These are phyloP conservation scores for Exophiala lecanii-corni DNA, from an alignment of 2,329 filamentous ascomycete genomes.

Conservation along the genomic window DNA sequence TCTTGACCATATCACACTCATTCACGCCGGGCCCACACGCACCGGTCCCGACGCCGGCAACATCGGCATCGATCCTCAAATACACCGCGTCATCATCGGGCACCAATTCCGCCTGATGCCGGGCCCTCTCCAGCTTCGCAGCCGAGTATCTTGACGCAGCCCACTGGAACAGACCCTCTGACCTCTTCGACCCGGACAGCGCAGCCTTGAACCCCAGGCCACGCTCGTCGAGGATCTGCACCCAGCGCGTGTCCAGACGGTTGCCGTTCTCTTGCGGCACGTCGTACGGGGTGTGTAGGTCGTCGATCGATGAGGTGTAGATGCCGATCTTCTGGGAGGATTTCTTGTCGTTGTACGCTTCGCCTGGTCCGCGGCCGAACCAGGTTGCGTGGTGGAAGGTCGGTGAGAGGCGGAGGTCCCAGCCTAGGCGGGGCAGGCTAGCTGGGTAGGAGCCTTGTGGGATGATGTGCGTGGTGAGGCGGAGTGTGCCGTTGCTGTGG, in stretches of 20 bases:
- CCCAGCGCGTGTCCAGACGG: slow-evolving; percentile 56
- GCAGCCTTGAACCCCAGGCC: not conserved
- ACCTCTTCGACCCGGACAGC: slow-evolving; percentile 1
- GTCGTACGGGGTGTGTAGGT: slow-evolving; percentile 57
- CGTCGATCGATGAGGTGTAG: slow-evolving; percentile 38
- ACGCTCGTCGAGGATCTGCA: slow-evolving; percentile 30
- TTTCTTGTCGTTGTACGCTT: slow-evolving; percentile 65
- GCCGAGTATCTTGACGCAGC: slow-evolving; percentile 49
- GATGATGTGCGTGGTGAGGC: not conserved
- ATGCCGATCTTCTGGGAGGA: slow-evolving; percentile 51
- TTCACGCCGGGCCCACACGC: slow-evolving; percentile 13
- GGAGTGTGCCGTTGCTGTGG: not conserved
- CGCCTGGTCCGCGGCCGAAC: slow-evolving; percentile 61
- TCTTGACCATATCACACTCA: slow-evolving; percentile 8
- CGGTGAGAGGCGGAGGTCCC: slow-evolving; percentile 50
- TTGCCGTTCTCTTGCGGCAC: slow-evolving; percentile 66
- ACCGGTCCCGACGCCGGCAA: slow-evolving; percentile 30
- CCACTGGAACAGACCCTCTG: not conserved
- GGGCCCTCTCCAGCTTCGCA: slow-evolving; percentile 51
- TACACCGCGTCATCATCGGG: slow-evolving; percentile 17
- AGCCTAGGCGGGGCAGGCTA: slow-evolving; percentile 56
- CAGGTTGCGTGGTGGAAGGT: slow-evolving; percentile 49
- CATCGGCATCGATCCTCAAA: slow-evolving; percentile 30
- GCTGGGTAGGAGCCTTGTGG: not conserved
- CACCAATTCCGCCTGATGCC: slow-evolving; percentile 58